Base-by-base conservation (phyloP, 441 rosid genomes). In the Adansonia grandidieri region DNA sequence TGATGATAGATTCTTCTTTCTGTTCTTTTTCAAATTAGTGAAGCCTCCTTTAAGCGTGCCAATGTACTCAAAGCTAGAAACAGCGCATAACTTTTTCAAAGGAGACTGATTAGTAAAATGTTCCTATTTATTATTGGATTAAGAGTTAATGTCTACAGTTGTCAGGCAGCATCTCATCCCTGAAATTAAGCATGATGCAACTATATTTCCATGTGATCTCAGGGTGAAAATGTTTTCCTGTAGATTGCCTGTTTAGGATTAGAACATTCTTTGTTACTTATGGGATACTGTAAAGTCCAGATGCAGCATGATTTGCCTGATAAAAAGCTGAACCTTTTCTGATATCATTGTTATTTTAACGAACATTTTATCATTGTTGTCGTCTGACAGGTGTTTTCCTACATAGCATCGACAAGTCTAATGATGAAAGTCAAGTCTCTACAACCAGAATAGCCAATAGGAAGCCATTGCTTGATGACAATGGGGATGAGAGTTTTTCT, bases 381-480 rank as follows among this genome's bases (percentile, higher is more conserved):
- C 19, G n/a, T 77, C 83, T 77, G 45, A 69, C 89, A 92, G 98
- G 97, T 40, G 80, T 88, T 68, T 94, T 92, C 80, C 78, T 91
- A 67, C 83, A 75, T 50, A 85, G 91, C 24, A 89, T 81, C 0
- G 93, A 92, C 83, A 84, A 79, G 77, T 87, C 77, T 74, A 78
- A 88, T 7, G 89, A 91, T 67, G 84, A 84, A 65, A 73, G 76
- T 40, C 87, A 86, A 64, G 74, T 57, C 53, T 56, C 68, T 54
- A 2, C 50, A 72, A 10, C 7, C 61, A 56, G 79, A 14, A 82
- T 69, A 45, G 73, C 83, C 14, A 48, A 13, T 67, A 67, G 54
- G 63, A 76, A 77, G 73, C 92, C 94, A 17, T 81, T 90, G 86
- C 88, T 90, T 42, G 87, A 69, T 54, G 85, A 79, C 54, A 78